Base-by-base conservation (phyloP, 805 yeast species). In the Candida tibetensis region DNA sequence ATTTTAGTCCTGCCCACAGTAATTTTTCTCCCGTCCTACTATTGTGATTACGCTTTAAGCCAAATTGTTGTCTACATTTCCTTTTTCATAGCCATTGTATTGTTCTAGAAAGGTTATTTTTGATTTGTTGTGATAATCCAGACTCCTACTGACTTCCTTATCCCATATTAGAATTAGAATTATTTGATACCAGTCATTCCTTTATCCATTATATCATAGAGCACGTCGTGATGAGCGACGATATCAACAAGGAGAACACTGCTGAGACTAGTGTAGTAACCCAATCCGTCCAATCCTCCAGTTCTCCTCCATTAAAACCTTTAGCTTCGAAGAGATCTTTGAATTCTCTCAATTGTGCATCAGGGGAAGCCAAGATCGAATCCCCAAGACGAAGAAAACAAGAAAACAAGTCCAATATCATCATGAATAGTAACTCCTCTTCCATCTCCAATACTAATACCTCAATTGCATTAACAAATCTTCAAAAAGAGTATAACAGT, bases 321-420 rank as follows among this genome's bases (percentile, higher is more conserved):
- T 32, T 48, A 23, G 40, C 32, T 15, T 34, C 48, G 4, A 38
- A 46, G 31, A 36, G 39, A 16, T 48, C 52, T 8, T 28, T 36
- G 18, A 44, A 44, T 28, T 42, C 48, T 32, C 23, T 48, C 14
- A 48, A 15, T 15, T 19, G 29, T 17, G 26, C 36, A 8, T 29
- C 44, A 4, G 39, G 34, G 36, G 17, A 34, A 14, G 23, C 17
- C 17, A 29, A 27, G 2, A 13, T 27, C 16, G 17, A 26, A 17
- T 34, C 42, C 12, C 22, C 41, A n/a, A 32, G 42, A 17, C 17
- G 36, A 26, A 29, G 39, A 14, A 35, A 30, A 19, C 15, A 9
- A 13, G 40, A 30, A 13, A 5, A 22, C 39, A 3, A 5, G 17
- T 18, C 16, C 38, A 6, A 19, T 32, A n/a, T 22, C 39, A 14